Conservation (phyloP, 1,284 basidiomycete species). For the Trichosporon coremiiforme region DNA sequence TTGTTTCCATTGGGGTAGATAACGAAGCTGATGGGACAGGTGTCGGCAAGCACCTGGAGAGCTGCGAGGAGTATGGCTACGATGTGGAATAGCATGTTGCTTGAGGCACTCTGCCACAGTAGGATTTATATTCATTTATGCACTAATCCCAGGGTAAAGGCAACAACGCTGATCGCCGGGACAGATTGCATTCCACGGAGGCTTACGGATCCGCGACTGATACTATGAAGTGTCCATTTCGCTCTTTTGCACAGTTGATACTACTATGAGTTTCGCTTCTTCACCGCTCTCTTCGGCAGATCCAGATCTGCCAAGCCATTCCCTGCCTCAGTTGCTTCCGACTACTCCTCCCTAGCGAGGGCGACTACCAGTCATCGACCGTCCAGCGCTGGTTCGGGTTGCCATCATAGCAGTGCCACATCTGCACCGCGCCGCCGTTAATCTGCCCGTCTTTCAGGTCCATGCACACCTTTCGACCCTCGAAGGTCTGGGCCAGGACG, state of each 20-base stretch:
- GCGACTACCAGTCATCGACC: background rate
- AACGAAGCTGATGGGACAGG: background rate
- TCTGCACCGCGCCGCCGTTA: constrained; percentile 19
- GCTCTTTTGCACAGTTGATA: background rate
- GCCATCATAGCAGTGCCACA: constrained; percentile 12
- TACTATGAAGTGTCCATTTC: background rate
- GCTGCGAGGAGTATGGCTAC: background rate
- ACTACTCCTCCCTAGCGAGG: no score
- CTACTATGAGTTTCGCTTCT: background rate
- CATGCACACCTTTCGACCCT: constrained; percentile 3
- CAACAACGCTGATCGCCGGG: background rate
- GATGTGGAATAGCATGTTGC: background rate
- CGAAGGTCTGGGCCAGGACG: background rate
- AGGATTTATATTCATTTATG: background rate
- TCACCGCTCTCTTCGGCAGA: background rate
- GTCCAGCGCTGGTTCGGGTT: constrained; percentile 22
- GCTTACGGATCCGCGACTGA: background rate
- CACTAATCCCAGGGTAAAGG: background rate
- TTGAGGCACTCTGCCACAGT: background rate
- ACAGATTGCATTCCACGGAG: background rate
- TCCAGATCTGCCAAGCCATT: background rate
- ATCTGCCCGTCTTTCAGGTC: constrained; percentile 14
- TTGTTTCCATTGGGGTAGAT: background rate
- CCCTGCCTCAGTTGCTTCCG: background rate
- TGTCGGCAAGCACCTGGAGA: background rate